Base-by-base conservation (phyloP, 2,329 filamentous ascomycete genomes). In the Venturia carpophila region DNA sequence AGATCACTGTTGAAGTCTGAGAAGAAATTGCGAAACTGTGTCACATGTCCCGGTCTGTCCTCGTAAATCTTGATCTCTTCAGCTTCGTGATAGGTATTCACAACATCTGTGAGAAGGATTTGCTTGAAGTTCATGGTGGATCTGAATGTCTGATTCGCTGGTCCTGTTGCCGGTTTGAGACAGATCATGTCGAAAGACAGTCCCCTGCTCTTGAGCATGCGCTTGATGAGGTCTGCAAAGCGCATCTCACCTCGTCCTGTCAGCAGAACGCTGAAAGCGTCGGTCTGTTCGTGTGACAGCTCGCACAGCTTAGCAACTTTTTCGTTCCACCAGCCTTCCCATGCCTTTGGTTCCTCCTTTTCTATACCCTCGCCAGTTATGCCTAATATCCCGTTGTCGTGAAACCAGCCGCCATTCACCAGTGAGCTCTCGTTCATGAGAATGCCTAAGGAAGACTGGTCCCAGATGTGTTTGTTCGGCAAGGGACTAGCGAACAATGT, bases 271-370 rank as follows among this genome's bases (percentile, higher is more conserved):
- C 86, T 91, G 45, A 97, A 79, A 0, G 90, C 89, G 73, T 95
- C 91, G 68, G 91, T 89, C 73, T 97, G 91, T 72, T 89, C 79
- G 80, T 90, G 90, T 74, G 88, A 92, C 65, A 97, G 79, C 71
- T 84, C 82, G 49, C 95, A 91, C 39, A 97, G 83, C 70, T 92
- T 84, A 64, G 82, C 85, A 69, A 99, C 87, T 70, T 89, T 86
- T 73, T 97, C 93, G 72, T 97, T 97, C 94, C 94, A 99, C 89
- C 91, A 97, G 43, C 92, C 92, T 66, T 89, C 80, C 93, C 93
- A 99, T 11, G 84, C 92, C 30, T 87, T 86, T 52, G 83, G 80
- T 75, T 97, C 92, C 76, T 97, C 94, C 66, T 84, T 84, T 63
- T 91, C 90, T 6, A 88, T 74, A 19, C 94, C 94, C 66, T 91